Evolutionary conservation across 1,139 yeast genomes (phyloP).

Genomic region (Kluyveromyces sp.): DNA sequence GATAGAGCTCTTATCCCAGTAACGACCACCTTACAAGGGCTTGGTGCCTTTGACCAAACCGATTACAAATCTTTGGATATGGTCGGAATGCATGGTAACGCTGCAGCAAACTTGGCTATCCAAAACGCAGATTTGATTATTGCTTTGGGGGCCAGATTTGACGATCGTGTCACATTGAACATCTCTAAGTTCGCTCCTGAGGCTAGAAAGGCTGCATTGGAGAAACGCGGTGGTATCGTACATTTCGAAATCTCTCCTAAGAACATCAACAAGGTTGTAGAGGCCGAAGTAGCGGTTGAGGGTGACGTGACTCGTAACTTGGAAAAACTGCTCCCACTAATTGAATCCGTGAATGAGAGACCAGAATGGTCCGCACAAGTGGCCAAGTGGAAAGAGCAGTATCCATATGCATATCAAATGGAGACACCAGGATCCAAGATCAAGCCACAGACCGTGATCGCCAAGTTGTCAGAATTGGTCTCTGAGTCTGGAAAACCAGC

Average conservation of each 20-base stretch:
- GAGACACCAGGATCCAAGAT: conserved; percentile 76
- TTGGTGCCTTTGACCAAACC: conserved; percentile 90
- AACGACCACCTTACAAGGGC: conserved; percentile 88
- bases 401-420: conserved; percentile 72
- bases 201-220: conserved; percentile 81
- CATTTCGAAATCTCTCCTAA: conserved; percentile 95
- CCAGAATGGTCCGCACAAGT: conserved; percentile 73
- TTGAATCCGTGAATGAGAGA: conserved; percentile 57
- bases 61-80: conserved; percentile 88
- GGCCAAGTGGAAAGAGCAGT: conserved; percentile 75
- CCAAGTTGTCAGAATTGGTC: conserved; percentile 70
- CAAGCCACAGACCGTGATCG: conserved; percentile 88
- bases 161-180: conserved; percentile 93
- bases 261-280: conserved; percentile 94
- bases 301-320: conserved; percentile 88
- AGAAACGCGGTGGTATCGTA: conserved; percentile 88
- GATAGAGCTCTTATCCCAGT: conserved; percentile 92
- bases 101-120: conserved; percentile 89
- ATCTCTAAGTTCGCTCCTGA: conserved; percentile 87
- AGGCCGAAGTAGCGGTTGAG: conserved; percentile 93
- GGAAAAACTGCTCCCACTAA: conserved; percentile 61
- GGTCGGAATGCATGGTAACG: conserved; percentile 98
- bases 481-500: conserved; percentile 60
- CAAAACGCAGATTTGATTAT: conserved; percentile 89
- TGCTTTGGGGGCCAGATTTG: conserved; percentile 95